phyloP scores from a whole-genome alignment of 352 stramenopile genomes.

The Globisporangium middletonii region DNA sequence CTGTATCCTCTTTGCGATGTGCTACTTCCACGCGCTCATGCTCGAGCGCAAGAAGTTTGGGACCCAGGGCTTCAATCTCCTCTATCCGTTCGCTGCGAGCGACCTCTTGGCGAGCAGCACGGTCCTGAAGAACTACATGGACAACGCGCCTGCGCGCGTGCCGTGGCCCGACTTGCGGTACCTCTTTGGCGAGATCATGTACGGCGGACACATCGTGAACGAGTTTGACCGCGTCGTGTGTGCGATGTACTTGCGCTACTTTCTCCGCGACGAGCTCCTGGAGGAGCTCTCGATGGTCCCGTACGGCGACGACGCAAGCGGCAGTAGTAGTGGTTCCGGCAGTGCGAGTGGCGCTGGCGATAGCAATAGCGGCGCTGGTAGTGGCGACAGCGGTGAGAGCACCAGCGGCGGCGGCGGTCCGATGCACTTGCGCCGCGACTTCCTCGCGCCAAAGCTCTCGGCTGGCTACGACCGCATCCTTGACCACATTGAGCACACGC shows the following conservation, averaged over 20 bases:
- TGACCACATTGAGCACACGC: constrained; percentile 82
- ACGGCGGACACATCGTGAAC: constrained; percentile 86
- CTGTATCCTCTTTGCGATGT: constrained; percentile 88
- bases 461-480: constrained; percentile 76
- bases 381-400: constrained; percentile 16
- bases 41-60: constrained; percentile 91
- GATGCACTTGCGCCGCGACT: constrained; percentile 40
- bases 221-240: constrained; percentile 75
- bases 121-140: constrained; percentile 90
- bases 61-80: constrained; percentile 87
- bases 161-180: constrained; percentile 89
- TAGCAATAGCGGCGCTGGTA: constrained; percentile 4
- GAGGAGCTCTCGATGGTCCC: constrained; percentile 89
- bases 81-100: constrained; percentile 86
- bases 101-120: constrained; percentile 81
- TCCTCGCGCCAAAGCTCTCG: constrained; percentile 66
- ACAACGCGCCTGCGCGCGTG: constrained; percentile 82
- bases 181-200: constrained; percentile 88
- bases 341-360: constrained; percentile 7
- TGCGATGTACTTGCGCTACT: constrained; percentile 83
- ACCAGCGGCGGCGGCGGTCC: constrained; percentile 3
- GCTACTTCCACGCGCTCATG: constrained; percentile 92
- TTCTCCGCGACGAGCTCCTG: constrained; percentile 83
- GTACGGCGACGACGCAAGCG: constrained; percentile 58
- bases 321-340: neutral